phyloP scores from a whole-genome alignment of 2,329 filamentous ascomycete species.

The Alternaria metachromatica region DNA sequence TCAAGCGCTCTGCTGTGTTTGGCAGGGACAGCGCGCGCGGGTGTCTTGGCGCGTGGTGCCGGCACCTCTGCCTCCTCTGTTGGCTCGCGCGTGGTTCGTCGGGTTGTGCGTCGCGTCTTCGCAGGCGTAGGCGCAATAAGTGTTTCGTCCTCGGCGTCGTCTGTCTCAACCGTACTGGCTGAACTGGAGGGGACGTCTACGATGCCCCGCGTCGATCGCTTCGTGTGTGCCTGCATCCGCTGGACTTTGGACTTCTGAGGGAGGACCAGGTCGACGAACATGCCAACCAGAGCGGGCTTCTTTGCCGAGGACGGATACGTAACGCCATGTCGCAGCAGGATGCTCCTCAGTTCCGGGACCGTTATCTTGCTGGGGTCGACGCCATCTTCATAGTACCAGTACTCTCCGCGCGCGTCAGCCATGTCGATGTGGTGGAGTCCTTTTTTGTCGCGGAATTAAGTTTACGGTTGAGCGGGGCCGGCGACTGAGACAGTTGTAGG shows the following conservation, averaged over 20 bases:
- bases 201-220: conserved; percentile 88
- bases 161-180: conserved; percentile 62
- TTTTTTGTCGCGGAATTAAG: background rate
- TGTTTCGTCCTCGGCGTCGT: conserved; percentile 60
- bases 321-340: conserved; percentile 87
- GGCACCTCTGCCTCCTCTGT: conserved; percentile 43
- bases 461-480: background rate
- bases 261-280: conserved; percentile 80
- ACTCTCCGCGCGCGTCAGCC: conserved; percentile 45
- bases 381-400: conserved; percentile 77
- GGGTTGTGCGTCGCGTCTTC: conserved; percentile 33
- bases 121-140: conserved; percentile 53
- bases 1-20: conserved; percentile 53
- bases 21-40: conserved; percentile 48
- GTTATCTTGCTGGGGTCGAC: conserved; percentile 87
- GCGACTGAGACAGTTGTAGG: background rate
- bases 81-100: conserved; percentile 52
- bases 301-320: conserved; percentile 88
- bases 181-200: conserved; percentile 70
- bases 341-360: conserved; percentile 85
- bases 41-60: conserved; percentile 38
- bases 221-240: conserved; percentile 75
- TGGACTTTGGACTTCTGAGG: conserved; percentile 81
- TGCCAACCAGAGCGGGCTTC: conserved; percentile 83
- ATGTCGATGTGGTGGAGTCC: conserved; percentile 19